Conservation (phyloP, 306 rosid genomes). For the Oemleria cerasiformis region DNA sequence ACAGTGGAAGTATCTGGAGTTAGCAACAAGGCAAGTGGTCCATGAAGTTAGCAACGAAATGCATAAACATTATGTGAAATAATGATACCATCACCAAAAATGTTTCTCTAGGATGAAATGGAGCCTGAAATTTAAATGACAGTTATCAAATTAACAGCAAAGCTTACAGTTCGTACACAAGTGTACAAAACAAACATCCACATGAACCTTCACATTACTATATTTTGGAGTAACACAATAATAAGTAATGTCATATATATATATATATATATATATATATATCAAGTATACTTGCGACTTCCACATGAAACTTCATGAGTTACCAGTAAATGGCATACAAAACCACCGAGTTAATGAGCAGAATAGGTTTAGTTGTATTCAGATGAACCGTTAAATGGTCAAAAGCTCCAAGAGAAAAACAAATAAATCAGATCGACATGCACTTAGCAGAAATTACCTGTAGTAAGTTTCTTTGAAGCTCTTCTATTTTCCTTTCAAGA, state of each 20-base stretch:
- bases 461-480: constrained; percentile 78
- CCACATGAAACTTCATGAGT: neutral
- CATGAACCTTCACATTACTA: neutral
- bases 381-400: neutral
- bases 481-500: constrained; percentile 76
- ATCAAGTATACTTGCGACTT: too few species aligned
- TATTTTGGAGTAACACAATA: neutral
- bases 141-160: neutral
- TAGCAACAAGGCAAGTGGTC: neutral
- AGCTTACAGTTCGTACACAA: neutral
- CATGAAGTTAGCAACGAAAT: neutral
- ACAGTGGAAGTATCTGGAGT: neutral
- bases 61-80: neutral
- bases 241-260: too few species aligned
- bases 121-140: neutral
- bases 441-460: constrained; percentile 56
- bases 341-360: neutral
- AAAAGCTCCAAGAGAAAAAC: constrained; percentile 13
- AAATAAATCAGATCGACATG: neutral
- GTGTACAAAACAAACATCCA: neutral
- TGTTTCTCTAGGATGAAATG: neutral
- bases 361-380: neutral
- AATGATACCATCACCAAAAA: neutral
- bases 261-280: neutral
- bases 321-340: neutral